phyloP scores from a whole-genome alignment of 805 yeast genomes.

The Wickerhamomyces xylosicus region DNA sequence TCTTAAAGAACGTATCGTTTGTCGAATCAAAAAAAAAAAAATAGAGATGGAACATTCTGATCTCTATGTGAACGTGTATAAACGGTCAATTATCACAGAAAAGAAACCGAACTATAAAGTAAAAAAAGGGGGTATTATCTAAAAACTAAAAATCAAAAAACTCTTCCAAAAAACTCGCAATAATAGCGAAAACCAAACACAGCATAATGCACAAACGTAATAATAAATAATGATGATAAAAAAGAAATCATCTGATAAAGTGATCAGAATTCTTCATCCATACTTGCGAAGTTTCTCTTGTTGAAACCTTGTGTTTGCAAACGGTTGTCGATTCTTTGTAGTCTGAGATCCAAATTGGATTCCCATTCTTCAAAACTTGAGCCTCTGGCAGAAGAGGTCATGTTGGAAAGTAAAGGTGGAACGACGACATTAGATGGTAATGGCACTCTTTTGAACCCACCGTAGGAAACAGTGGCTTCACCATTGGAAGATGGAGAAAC shows the following conservation, averaged over 20 bases:
- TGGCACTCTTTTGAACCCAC: conserved; percentile 25
- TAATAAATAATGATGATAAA: background rate
- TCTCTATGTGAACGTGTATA: too few species aligned
- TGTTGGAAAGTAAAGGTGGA: conserved; percentile 25
- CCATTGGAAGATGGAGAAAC: conserved; percentile 10
- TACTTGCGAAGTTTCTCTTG: conserved; percentile 18
- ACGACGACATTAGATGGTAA: conserved; percentile 21
- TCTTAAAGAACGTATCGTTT: too few species aligned
- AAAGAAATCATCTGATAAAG: background rate
- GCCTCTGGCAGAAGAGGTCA: conserved; percentile 23
- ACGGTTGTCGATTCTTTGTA: conserved; percentile 22
- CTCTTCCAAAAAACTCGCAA: too few species aligned
- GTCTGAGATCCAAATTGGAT: conserved; percentile 23
- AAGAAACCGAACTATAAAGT: too few species aligned
- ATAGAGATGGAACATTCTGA: too few species aligned
- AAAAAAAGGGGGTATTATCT: too few species aligned
- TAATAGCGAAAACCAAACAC: too few species aligned
- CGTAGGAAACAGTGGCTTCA: conserved; percentile 14
- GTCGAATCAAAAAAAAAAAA: too few species aligned
- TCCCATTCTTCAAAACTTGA: conserved; percentile 32
- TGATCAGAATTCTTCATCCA: conserved; percentile 18
- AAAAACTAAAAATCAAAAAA: too few species aligned
- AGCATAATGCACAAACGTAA: background rate
- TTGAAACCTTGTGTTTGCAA: conserved; percentile 11
- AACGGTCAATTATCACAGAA: too few species aligned